Evolutionary conservation across 352 stramenopile species (phyloP), one percentile per base, ranked within the genome.

Genomic region (Globisporangium irregulare): DNA sequence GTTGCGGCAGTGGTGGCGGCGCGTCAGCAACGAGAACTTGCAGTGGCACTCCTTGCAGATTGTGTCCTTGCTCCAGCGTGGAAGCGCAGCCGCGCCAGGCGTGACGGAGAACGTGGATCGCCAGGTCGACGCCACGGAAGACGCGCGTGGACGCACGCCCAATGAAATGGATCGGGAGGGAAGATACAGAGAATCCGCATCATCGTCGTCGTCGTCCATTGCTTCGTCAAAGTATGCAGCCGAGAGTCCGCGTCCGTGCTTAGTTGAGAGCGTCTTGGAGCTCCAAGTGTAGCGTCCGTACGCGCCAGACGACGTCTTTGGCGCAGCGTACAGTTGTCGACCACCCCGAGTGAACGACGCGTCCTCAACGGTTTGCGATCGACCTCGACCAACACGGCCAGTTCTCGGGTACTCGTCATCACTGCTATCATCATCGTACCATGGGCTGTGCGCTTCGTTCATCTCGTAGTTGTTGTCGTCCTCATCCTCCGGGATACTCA

Each of bases 1-100:
- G 69, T 80, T 82, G 46, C 88, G 88, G 64, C 88, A 96, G 70
- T 96, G 87, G 71, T 96, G 88, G 29, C 88, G 88, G 43, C 87
- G 82, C 56, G 76, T 78, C 20, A 95, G 73, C 51, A 93, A 69
- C 36, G 76, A 80, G 58, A 95, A 95, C 29, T 79, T 76, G 72
- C 85, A 92, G 38, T 81, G 53, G 69, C 87, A 95, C 59, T 89
- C 84, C 24, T 79, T 79, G 74, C 87, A 95, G 48, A 73, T 74
- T 4, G 73, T 57, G 58, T 86, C 75, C 58, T 93, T 93, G 65
- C 77, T 82, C 74, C 89, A 95, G 53, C 87, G 87, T 58, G 87
- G 81, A 12, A 68, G 48, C 34, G 53, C 56, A 1, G 69, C 57
- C 29, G 74, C 64, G 43, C 73, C 76, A 20, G 75, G 61, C 12